Evolutionary conservation across 169 alveolate genomes (phyloP), one percentile per base, ranked within the genome.

Genomic region (Eimeria zaria): DNA sequence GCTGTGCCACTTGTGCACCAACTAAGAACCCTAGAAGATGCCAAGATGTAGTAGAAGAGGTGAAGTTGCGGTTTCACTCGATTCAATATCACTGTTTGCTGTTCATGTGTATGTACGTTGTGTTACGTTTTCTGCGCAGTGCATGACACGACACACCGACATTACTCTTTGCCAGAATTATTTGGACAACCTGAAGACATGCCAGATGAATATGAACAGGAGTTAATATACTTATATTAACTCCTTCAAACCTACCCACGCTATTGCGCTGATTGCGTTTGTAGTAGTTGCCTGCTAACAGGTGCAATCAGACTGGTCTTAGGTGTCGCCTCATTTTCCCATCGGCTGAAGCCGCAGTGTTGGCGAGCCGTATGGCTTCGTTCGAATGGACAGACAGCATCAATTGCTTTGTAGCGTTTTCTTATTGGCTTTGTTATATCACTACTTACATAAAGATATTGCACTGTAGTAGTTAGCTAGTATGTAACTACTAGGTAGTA

Each of bases 101-200:
- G 8, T 53, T 22, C 30, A 41, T 8, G 88, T 78, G 71, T 41
- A 11, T 92, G 85, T 92, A 44, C 22, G 39, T 51, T 39, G 44
- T 48, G 58, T 36, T n/a, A n/a, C n/a, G n/a, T n/a, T n/a, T 58
- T 18, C 27, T 33, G 36, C 67, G 85, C 93, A 96, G 97, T 96
- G 97, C 96, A 87, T 96, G 95, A 84, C 88, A 48, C 96, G 93
- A 58, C 91, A 89, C 69, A 58, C 95, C 30, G 97, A 96, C 83
- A 48, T 90, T 44, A 44, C 95, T 36, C 97, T 90, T 30, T 96
- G 97, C 94, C 97, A 96, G 97, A 84, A 85, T 78, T 92, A 96
- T 89, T 48, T 96, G 80, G 97, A 96, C 55, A 88, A 95, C 44
- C 95, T 96, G 80, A 90, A 91, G 96, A 94, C 93, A 20, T 96